Evolutionary conservation across 257 asterid genomes (phyloP).

Genomic region (Schizonepeta tenuifolia): DNA sequence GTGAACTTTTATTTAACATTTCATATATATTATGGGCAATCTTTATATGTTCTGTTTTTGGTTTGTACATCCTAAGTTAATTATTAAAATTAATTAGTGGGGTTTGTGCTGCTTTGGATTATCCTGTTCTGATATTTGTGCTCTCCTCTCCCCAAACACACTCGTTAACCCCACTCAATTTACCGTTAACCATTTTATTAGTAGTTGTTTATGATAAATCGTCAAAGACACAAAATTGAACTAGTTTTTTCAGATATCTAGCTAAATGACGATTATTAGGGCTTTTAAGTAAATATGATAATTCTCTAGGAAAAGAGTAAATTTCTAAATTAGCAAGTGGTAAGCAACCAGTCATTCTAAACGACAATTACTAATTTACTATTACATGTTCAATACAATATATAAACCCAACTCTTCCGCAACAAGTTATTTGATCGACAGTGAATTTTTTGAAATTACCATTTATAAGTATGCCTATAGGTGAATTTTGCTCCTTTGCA

Average conservation of each 20-base stretch:
- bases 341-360: too few relatives aligned
- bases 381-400: too few relatives aligned
- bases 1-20: slow-evolving; percentile 10
- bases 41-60: not conserved
- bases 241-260: not conserved
- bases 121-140: slow-evolving; percentile 40
- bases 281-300: slow-evolving; percentile 3
- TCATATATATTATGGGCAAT: not conserved
- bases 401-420: too few relatives aligned
- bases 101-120: slow-evolving; percentile 50
- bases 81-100: slow-evolving; percentile 37
- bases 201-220: slow-evolving; percentile 12
- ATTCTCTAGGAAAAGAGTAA: too few relatives aligned
- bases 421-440: too few relatives aligned
- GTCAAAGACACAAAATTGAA: not conserved
- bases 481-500: too few relatives aligned
- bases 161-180: slow-evolving; percentile 24
- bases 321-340: too few relatives aligned
- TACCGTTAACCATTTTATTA: slow-evolving; percentile 35
- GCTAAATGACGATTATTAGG: slow-evolving; percentile 25
- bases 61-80: slow-evolving; percentile 30
- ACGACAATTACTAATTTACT: too few relatives aligned
- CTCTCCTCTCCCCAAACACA: slow-evolving; percentile 38
- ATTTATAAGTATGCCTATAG: too few relatives aligned
- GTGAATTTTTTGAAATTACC: too few relatives aligned